Conservation (phyloP, 2,329 filamentous ascomycete genomes). For the Didymosphaeria variabile region DNA sequence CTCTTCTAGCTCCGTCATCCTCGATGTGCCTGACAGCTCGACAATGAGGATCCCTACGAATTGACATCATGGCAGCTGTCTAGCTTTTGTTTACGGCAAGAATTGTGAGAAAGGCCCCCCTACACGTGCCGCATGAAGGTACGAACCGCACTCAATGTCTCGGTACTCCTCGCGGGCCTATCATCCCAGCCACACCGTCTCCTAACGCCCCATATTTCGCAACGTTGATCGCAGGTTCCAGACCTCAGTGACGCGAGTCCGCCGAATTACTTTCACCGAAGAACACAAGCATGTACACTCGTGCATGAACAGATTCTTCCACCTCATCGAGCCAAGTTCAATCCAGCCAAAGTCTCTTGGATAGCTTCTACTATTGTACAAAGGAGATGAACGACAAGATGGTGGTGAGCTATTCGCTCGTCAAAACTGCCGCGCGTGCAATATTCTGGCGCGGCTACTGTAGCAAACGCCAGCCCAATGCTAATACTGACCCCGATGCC, state of each 20-base stretch:
- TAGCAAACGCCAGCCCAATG: conserved; percentile 16
- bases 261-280: neutral
- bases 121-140: conserved; percentile 1
- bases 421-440: neutral
- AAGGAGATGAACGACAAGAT: neutral
- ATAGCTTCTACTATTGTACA: conserved; percentile 1
- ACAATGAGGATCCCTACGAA: neutral
- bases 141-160: conserved; percentile 6
- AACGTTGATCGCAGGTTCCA: conserved; percentile 7
- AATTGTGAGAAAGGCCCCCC: neutral
- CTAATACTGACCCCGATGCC: conserved; percentile 6
- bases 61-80: neutral
- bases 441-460: neutral
- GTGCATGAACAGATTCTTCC: neutral
- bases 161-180: neutral
- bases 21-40: neutral
- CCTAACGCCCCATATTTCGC: conserved; percentile 10
- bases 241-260: conserved; percentile 3
- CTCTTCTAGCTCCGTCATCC: neutral
- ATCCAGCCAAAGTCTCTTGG: neutral
- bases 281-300: neutral
- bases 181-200: conserved; percentile 5
- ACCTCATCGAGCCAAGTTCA: neutral
- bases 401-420: neutral
- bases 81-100: neutral